Evolutionary conservation across 2,329 filamentous ascomycete species (phyloP).

Genomic region (Sporothrix mexicana): DNA sequence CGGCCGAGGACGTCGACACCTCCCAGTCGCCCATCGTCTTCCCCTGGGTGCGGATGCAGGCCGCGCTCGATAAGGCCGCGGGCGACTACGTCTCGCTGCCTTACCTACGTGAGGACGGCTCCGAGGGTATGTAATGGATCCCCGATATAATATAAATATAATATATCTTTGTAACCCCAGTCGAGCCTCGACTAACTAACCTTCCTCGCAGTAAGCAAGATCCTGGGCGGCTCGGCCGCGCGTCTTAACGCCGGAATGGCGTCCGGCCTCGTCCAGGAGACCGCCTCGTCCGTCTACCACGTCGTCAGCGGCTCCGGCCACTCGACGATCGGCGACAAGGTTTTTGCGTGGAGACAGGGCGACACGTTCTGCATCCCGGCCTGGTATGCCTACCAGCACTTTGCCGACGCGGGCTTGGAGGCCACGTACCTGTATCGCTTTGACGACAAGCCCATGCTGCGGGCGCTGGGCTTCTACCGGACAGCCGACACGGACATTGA

Average conservation of each 20-base stretch:
- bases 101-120: constrained; percentile 45
- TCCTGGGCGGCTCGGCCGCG: constrained; percentile 55
- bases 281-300: constrained; percentile 59
- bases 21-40: constrained; percentile 57
- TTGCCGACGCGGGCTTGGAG: constrained; percentile 51
- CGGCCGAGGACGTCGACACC: constrained; percentile 43
- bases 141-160: too few relatives aligned
- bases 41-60: constrained; percentile 55
- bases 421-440: constrained; percentile 62
- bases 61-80: constrained; percentile 45
- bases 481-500: constrained; percentile 49
- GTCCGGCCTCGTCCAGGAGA: constrained; percentile 55
- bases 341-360: constrained; percentile 52
- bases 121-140: too few relatives aligned
- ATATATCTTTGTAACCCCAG: too few relatives aligned
- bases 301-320: constrained; percentile 56
- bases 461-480: constrained; percentile 57
- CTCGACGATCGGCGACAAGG: constrained; percentile 48
- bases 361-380: constrained; percentile 62
- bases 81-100: constrained; percentile 43
- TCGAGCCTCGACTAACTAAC: too few relatives aligned
- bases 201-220: constrained; percentile 53
- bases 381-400: constrained; percentile 58
- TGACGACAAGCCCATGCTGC: constrained; percentile 61
- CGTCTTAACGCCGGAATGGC: constrained; percentile 47